Evolutionary conservation across 345 rosid species (phyloP), one percentile per base, ranked within the genome.

Genomic region (Tarenaya hassleriana): DNA sequence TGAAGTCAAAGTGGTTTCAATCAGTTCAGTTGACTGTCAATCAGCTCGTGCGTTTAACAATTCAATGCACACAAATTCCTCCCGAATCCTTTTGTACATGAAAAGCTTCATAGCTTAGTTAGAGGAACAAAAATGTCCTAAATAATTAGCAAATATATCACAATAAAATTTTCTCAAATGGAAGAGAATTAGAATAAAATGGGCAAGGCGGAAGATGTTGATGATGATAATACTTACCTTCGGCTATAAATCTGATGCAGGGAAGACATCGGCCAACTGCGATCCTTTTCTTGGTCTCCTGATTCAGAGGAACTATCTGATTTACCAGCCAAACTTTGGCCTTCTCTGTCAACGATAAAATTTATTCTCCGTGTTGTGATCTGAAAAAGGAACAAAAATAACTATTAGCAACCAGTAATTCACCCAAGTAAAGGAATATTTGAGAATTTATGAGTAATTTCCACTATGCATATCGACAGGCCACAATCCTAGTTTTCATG

Each of bases 191-290:
- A 50, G 10, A 33, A 54, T 19, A 27, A 27, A 16, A 46, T 16
- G 10, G 40, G 56, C 47, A 52, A 53, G 18, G 47, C 47, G 52
- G 34, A 52, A 54, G 34, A 53, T 59, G 39, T 40, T 53, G 46
- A 60, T 50, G 27, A 50, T 62, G n/a, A n/a, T n/a, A n/a, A n/a
- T n/a, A n/a, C n/a, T 72, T 56, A 85, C 99, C 99, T 83, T 60
- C 99, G 78, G 69, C 97, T 88, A 75, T 88, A 83, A 50, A 92
- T 86, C 64, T 85, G 97, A 79, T 82, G 94, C 62, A 92, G 97
- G 56, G 91, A 75, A 53, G 91, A 78, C 71, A 83, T 75, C 52
- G 71, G 73, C 99, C 97, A 92, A 69, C 88, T 81, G 64, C 72
- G 84, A 64, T 88, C 88, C 61, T 88, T 92, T 66, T 78, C 86